A percentile compares a stretch with the other conserved stretches of the same genome.
phyloP scores from a whole-genome alignment of 164 flowering plant genomes.

The Umbilicus rupestris region DNA sequence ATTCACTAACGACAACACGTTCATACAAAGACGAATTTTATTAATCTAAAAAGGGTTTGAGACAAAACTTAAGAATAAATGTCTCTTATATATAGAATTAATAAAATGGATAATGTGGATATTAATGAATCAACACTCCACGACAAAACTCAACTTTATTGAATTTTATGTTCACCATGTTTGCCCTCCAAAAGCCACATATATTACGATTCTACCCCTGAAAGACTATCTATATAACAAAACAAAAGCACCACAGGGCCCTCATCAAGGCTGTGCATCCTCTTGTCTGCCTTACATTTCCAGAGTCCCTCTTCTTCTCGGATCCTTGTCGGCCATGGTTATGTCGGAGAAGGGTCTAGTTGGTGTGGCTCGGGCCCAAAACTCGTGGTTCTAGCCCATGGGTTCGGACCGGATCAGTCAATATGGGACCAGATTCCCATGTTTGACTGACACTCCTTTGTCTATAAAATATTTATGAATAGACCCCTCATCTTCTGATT shows the following conservation, averaged over 20 bases:
- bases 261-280: too few relatives aligned
- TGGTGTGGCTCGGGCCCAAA: constrained; percentile 8
- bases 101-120: too few relatives aligned
- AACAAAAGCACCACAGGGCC: background rate
- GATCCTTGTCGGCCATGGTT: background rate
- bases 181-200: background rate
- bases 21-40: too few relatives aligned
- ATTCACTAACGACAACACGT: too few relatives aligned
- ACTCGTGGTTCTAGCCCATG: constrained; percentile 64
- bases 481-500: too few relatives aligned
- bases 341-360: constrained; percentile 1
- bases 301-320: too few relatives aligned
- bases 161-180: constrained; percentile 14
- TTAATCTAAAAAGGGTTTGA: too few relatives aligned
- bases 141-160: constrained; percentile 46
- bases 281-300: too few relatives aligned
- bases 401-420: constrained; percentile 75
- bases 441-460: constrained; percentile 14
- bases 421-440: constrained; percentile 60
- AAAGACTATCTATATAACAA: background rate
- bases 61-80: too few relatives aligned
- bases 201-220: background rate
- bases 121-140: constrained; percentile 38
- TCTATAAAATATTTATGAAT: too few relatives aligned
- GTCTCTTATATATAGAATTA: too few relatives aligned